Evolutionary conservation across 805 yeast species (phyloP).

Genomic region (Barnettozyma sp.): DNA sequence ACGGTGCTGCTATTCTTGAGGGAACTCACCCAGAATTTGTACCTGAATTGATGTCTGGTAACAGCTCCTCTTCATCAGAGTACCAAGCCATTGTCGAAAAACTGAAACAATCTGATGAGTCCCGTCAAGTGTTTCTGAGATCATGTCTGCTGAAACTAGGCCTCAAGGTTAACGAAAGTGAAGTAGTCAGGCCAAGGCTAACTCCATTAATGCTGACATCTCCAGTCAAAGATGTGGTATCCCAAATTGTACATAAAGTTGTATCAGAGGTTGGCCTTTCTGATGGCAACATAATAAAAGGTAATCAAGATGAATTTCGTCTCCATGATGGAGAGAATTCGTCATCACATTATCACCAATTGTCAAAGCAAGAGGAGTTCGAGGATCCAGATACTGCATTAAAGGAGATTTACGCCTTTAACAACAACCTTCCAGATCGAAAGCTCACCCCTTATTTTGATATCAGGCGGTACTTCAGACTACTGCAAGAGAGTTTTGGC

Average conservation of each 20-base stretch:
- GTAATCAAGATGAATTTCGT: conserved; percentile 50
- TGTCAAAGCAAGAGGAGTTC: conserved; percentile 28
- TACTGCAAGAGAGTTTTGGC: conserved; percentile 31
- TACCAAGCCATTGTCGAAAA: conserved; percentile 31
- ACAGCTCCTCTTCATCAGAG: conserved; percentile 9
- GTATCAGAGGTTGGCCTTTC: conserved; percentile 31
- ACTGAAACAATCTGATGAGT: conserved; percentile 37
- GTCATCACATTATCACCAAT: conserved; percentile 16
- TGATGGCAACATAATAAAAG: conserved; percentile 37
- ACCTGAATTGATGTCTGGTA: conserved; percentile 41
- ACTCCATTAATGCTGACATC: conserved; percentile 61
- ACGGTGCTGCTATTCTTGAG: conserved; percentile 67
- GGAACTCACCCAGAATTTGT: conserved; percentile 91
- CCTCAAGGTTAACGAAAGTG: conserved; percentile 54
- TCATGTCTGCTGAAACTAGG: conserved; percentile 55
- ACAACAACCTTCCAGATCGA: conserved; percentile 40
- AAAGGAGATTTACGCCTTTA: conserved; percentile 48
- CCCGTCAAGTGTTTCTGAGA: conserved; percentile 51
- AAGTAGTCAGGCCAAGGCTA: conserved; percentile 49
- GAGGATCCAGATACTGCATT: conserved; percentile 51
- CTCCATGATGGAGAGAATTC: conserved; percentile 36
- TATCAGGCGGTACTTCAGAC: conserved; percentile 45
- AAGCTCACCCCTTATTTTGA: conserved; percentile 69
- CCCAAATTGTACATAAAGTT: conserved; percentile 28
- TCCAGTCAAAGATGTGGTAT: conserved; percentile 25